phyloP scores from a whole-genome alignment of 345 rosid genomes.

The Arabidopsis suecica region DNA sequence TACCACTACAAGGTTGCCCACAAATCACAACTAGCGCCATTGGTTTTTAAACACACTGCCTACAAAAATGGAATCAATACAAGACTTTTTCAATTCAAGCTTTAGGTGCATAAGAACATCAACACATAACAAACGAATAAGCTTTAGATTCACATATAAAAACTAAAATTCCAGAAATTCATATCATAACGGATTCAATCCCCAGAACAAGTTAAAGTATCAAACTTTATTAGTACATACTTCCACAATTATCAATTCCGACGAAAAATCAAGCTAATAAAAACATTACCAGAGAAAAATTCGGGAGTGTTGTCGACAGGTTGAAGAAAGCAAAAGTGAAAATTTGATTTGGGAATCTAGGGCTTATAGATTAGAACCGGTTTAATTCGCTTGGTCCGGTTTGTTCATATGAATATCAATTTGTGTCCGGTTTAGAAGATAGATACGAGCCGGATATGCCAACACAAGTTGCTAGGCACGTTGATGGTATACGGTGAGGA shows the following conservation, averaged over 20 bases:
- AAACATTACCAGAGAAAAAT: not conserved
- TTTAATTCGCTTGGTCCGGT: slow-evolving; percentile 16
- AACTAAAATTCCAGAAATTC: slow-evolving; percentile 1
- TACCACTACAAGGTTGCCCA: slow-evolving; percentile 97
- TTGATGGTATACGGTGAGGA: slow-evolving; percentile 39
- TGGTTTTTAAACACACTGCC: slow-evolving; percentile 32
- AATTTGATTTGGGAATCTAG: slow-evolving; percentile 40
- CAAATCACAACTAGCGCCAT: slow-evolving; percentile 96
- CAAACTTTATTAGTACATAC: slow-evolving; percentile 9
- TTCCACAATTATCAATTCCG: not conserved
- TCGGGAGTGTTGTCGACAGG: slow-evolving; percentile 25
- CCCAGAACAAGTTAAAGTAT: slow-evolving; percentile 28
- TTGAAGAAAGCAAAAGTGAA: slow-evolving; percentile 27
- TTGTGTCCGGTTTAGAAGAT: slow-evolving; percentile 27
- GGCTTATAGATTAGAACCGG: slow-evolving; percentile 37
- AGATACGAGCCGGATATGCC: slow-evolving; percentile 37
- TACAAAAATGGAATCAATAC: slow-evolving; percentile 20
- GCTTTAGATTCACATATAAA: slow-evolving; percentile 11
- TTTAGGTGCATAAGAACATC: not conserved
- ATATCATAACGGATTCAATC: slow-evolving; percentile 1
- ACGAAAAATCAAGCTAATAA: not conserved
- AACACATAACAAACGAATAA: slow-evolving; percentile 8
- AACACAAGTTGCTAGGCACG: slow-evolving; percentile 44
- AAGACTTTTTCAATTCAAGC: not conserved
- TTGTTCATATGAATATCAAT: slow-evolving; percentile 7